Base-by-base conservation (phyloP, 208 protist species). In the Entamoeba invadens region DNA sequence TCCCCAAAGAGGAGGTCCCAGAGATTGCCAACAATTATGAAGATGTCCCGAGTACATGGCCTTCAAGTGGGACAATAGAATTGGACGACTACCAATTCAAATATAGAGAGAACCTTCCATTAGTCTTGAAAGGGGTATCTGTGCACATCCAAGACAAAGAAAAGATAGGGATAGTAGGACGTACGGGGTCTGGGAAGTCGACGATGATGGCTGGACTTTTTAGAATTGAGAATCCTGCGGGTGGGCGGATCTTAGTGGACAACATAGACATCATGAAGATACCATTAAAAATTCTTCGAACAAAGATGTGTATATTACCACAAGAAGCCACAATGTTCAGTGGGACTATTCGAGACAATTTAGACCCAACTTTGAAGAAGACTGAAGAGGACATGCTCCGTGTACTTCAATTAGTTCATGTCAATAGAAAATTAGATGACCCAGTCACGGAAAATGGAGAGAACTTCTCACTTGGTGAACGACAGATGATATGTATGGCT, bases 171-270 rank as follows among this genome's bases (percentile, higher is more conserved):
- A 92, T 96, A n/a, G 95, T 96, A 1, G 96, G 96, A 16, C 93
- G 95, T 31, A 96, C 96, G 35, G 96, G 96, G 10, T 77, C 94
- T 45, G 96, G 96, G 8, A 96, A 96, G 92, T 95, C 95, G 2
- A 94, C 94, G 21, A 47, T 96, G 10, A 68, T 95, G 4, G n/a
- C 91, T 5, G 93, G 45, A 5, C 94, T 96, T 10, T 96, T 96
- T 38, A 93, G 96, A 45, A 45, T 96, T 21, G n/a, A 45, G 44
- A 93, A 96, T 44, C 25, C 94, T 31, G 93, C 93, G 35, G 31
- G 14, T 21, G 95, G 95, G 12, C 42, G 25, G 8, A 93, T 96
- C 21, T 25, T 44, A 6, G 95, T 96, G 44, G 95, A 96, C 93
- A 94, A 94, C 16, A 46, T 95, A 8, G 68, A 96, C 51, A 94